Evolutionary conservation across 2,329 filamentous ascomycete genomes (phyloP).

Genomic region (Penicillium olsonii): DNA sequence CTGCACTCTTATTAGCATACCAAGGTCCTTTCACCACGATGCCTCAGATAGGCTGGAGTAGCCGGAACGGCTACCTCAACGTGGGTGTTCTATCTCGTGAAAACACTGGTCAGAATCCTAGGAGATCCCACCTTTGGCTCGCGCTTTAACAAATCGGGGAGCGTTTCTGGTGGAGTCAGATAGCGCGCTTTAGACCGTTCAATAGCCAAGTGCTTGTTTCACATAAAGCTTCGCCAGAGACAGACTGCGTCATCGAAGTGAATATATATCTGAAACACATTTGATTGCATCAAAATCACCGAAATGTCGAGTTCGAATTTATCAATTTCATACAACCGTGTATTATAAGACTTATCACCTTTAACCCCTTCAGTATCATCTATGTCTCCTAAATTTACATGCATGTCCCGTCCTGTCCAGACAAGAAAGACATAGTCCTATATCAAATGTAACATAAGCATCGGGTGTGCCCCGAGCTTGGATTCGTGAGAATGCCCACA

Average conservation of each 20-base stretch:
- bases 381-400: constrained; percentile 28
- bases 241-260: background rate
- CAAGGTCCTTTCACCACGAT: background rate
- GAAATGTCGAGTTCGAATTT: background rate
- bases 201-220: background rate
- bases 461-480: constrained; percentile 5
- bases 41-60: too few relatives aligned
- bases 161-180: background rate
- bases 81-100: too few relatives aligned
- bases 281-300: background rate
- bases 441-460: constrained; percentile 19
- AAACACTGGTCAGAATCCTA: too few relatives aligned
- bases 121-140: background rate
- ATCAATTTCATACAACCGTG: constrained; percentile 10
- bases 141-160: background rate
- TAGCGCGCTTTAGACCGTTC: background rate
- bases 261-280: background rate
- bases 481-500: constrained; percentile 6
- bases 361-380: constrained; percentile 10
- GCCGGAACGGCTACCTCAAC: too few relatives aligned
- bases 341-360: constrained; percentile 10
- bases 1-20: background rate
- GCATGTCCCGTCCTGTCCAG: constrained; percentile 18
- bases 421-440: constrained; percentile 18
- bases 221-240: background rate